Evolutionary conservation across 352 stramenopile species (phyloP).

Genomic region (Globisporangium sylvaticum): DNA sequence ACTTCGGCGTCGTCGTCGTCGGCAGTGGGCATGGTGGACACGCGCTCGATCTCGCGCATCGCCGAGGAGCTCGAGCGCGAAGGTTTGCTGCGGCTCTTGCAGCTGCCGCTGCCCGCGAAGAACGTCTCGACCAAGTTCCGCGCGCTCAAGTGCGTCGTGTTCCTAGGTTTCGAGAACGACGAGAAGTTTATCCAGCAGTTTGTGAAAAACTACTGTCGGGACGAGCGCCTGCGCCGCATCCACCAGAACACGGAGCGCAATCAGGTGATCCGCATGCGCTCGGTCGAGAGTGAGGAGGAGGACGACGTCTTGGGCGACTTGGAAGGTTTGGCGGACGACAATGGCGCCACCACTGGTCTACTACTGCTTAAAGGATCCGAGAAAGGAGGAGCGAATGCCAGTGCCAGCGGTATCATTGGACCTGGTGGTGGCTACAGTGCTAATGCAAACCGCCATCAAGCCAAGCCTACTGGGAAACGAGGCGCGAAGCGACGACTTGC

Average conservation of each 20-base stretch:
- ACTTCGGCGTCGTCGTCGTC: constrained; percentile 8
- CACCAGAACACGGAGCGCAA: constrained; percentile 54
- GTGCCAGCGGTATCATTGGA: not conserved
- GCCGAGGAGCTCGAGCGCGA: constrained; percentile 55
- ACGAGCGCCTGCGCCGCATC: constrained; percentile 71
- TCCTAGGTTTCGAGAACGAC: constrained; percentile 60
- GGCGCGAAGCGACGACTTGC: constrained; percentile 2
- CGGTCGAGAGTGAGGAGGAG: constrained; percentile 39
- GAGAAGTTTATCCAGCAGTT: constrained; percentile 67
- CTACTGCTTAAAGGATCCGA: not conserved
- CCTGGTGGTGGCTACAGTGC: not conserved
- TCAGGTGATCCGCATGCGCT: constrained; percentile 49
- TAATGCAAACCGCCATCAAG: not conserved
- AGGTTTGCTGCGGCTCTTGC: constrained; percentile 44
- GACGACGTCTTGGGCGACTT: constrained; percentile 1
- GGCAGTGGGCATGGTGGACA: constrained; percentile 62
- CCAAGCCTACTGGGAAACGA: not conserved
- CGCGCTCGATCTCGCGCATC: constrained; percentile 65
- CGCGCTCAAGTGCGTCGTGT: constrained; percentile 63
- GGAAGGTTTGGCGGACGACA: not conserved
- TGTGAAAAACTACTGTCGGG: constrained; percentile 72
- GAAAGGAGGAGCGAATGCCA: not conserved
- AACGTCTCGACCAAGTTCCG: constrained; percentile 84
- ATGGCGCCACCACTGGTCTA: not conserved
- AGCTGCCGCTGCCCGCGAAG: constrained; percentile 59